These are phyloP conservation scores for Chlamydomonas applanata DNA, from an alignment of 139 green algal genomes.

Conservation along the genomic window DNA sequence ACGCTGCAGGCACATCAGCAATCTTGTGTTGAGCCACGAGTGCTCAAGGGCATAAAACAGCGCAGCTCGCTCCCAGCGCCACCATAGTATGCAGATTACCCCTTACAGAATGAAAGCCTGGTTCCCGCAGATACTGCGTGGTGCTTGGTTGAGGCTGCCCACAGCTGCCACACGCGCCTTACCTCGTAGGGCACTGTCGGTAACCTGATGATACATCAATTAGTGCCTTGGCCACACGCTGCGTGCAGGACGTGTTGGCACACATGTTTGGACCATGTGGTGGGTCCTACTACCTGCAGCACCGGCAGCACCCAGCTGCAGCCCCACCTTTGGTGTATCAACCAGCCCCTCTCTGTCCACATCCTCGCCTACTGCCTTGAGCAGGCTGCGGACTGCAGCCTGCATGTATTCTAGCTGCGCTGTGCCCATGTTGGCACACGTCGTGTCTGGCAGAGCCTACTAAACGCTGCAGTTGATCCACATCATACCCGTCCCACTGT, in stretches of 20 bases:
- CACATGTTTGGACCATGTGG: no score
- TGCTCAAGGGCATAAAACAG: not conserved
- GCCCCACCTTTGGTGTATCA: conserved; percentile 85
- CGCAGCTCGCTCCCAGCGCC: not conserved
- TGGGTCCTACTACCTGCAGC: not conserved
- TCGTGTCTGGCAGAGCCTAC: no score
- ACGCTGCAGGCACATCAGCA: conserved; percentile 40
- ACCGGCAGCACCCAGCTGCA: not conserved
- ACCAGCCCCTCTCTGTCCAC: conserved; percentile 68
- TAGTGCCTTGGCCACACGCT: conserved; percentile 90
- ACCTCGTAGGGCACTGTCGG: conserved; percentile 50
- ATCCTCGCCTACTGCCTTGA: conserved; percentile 82
- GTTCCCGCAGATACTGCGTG: not conserved
- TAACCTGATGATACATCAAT: conserved; percentile 76
- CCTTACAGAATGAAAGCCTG: not conserved
- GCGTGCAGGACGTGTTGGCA: conserved; percentile 14
- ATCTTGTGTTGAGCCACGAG: not conserved
- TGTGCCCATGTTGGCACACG: no score
- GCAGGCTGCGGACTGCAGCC: conserved; percentile 53
- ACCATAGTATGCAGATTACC: not conserved
- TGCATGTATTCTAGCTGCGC: conserved; percentile 24
- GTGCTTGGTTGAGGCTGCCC: no score
- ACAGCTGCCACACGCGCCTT: not conserved
- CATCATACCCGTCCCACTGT: no score
- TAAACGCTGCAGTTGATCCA: no score